Evolutionary conservation across 176 grass and related monocot species (phyloP), one percentile per base, ranked within the genome.

Genomic region (Phoenix roebelenii): DNA sequence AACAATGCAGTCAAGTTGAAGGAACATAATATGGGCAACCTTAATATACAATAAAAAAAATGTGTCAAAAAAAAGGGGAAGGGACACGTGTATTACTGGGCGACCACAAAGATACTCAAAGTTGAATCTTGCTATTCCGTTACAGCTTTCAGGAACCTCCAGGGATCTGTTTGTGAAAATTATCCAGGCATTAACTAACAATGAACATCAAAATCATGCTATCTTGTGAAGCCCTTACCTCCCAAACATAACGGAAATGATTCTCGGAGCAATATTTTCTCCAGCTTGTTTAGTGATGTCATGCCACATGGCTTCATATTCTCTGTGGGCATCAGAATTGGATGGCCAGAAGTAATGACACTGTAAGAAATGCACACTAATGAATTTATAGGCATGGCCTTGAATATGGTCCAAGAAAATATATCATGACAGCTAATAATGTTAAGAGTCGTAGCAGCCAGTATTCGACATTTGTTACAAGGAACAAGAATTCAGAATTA

Each of bases 201-300:
- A 39, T 22, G 25, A 64, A 62, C 9, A 44, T 44, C 35, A 12
- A 44, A 44, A 44, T 44, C 9, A 12, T 44, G 35, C 35, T 44
- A 44, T 44, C 35, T 44, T 44, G 35, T 44, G 12, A 44, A 44
- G 35, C 35, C 35, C 35, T 44, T 56, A 91, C 92, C 92, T 90
- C 70, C 92, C 92, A 68, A 96, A 97, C 92, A 97, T 97, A 61
- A 97, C 92, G 19, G 83, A 72, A 80, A 97, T 83, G 55, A 68
- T 71, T 51, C 74, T 72, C 10, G 81, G 61, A 64, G 26, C 67
- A 71, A 85, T 66, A 52, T 61, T 48, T 49, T 52, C 74, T 70
- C 78, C 84, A 66, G 54, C 52, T 80, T 80, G 17, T 16, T 59
- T 72, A 32, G 55, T 72, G 72, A 85, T 57, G 22, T 76, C 81